Evolutionary conservation across 305 asterid genomes (phyloP), one percentile per base, ranked within the genome.

Genomic region (Coffea humblotiana): DNA sequence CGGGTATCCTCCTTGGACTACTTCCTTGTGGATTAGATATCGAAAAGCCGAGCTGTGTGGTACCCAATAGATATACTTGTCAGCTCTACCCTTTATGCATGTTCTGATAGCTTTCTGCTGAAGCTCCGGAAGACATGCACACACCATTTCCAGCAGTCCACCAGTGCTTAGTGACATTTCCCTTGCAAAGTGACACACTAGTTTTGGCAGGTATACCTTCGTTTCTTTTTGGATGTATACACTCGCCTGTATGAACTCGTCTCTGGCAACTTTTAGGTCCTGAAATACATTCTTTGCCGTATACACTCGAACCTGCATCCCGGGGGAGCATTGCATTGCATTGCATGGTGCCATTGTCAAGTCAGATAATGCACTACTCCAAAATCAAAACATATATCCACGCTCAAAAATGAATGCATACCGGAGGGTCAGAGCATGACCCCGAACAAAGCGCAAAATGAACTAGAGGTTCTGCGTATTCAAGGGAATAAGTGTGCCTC

Each of bases 391-490:
- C 60, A 27, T 27, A 27, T 37, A n/a, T 7, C 35, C 40, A 40
- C 79, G 63, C 61, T 58, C 81, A 54, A 15, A 25, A 32, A n/a
- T 14, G 48, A 37, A 72, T 37, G 67, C 45, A 4, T 92, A 94
- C 98, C 91, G 85, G 85, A 23, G 98, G 98, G 72, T 94, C 98
- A 13, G 91, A 88, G 82, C 85, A 85, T 71, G 92, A 86, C 77
- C 98, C 98, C 6, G 95, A 92, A 85, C 90, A 90, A 76, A 94
- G 93, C 1, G 97, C 98, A 73, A 94, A 94, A 84, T 94, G 97
- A 80, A 91, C 93, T 35, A 92, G 93, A 58, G 97, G 96, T 77
- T 94, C 98, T 3, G 97, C 89, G 84, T 92, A 91, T 75, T 94
- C 98, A 40, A 94, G 91, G 63, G 93, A 91, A 80, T 84, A 87